phyloP scores from a whole-genome alignment of 148 eudicot species.

The Oxyria digyna region DNA sequence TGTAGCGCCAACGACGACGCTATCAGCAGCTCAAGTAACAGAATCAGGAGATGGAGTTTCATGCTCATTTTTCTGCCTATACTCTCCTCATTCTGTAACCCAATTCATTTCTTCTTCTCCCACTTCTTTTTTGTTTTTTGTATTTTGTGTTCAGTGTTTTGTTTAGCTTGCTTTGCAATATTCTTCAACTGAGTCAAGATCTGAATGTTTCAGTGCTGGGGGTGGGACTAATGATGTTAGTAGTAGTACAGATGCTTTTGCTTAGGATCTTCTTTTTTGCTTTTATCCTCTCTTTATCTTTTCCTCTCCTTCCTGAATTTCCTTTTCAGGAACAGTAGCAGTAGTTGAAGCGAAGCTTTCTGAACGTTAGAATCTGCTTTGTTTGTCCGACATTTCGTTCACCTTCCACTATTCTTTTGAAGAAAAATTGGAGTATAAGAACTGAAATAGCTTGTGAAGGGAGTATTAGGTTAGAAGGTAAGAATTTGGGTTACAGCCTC shows the following conservation, averaged over 20 bases:
- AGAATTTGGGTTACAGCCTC: too few species aligned
- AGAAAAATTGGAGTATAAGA: too few species aligned
- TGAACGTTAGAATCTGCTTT: not conserved
- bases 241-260: not conserved
- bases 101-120: not conserved
- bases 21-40: not conserved
- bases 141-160: not conserved
- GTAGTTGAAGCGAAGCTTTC: not conserved
- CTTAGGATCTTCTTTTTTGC: slow-evolving; percentile 18
- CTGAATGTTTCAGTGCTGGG: not conserved
- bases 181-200: not conserved
- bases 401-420: too few species aligned
- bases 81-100: not conserved
- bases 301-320: not conserved
- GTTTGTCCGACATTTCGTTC: too few species aligned
- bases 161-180: not conserved
- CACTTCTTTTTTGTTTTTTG: not conserved
- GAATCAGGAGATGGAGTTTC: not conserved
- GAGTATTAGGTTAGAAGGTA: too few species aligned
- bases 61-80: not conserved
- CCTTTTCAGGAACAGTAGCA: not conserved
- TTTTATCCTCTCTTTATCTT: slow-evolving; percentile 9
- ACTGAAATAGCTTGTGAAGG: too few species aligned
- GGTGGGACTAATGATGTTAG: slow-evolving; percentile 4
- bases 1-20: not conserved